Base-by-base conservation (phyloP, 2,329 filamentous ascomycete genomes). In the Chalaropsis thielavioides region DNA sequence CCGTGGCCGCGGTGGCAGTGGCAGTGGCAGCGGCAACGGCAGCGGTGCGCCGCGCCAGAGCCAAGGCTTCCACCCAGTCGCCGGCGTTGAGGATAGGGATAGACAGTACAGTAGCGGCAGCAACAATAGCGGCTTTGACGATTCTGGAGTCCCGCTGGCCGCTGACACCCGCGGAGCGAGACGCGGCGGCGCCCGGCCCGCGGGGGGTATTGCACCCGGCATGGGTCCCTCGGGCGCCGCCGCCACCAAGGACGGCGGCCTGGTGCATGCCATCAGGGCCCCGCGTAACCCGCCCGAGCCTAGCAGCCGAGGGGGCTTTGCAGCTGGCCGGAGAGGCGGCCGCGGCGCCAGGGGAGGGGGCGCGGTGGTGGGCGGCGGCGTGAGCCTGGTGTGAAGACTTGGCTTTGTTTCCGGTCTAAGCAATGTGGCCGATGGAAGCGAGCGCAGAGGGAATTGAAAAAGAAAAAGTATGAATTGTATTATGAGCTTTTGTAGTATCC, bases 231-330 rank as follows among this genome's bases (percentile, higher is more conserved):
- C 72, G 69, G 62, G 77, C 66, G 74, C 78, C 19, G 78, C 77
- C 13, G 79, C 80, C 17, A 81, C 80, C n/a, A 81, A 80, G 63
- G 81, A 84, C 35, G 82, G 88, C 35, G 82, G 88, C 60, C 84
- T 86, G 68, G 80, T 88, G 62, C 83, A 86, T 69, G 82, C 89
- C 17, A 81, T 91, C 67, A 83, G 92, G 68, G 79, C 83, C 71
- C 91, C 92, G 1, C 82, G 83, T 70, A 90, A 90, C 10, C 92
- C 54, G 24, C 54, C 92, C 10, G 89, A 95, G 72, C 81, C 82
- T 59, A 89, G 80, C 72, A 88, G 88, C 66, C 81, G 87, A 71
- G 88, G 86, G 65, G 90, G 90, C 0, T 91, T 91, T 74, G 88
- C 87, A 7, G 64, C 22, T 3, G 27, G 31, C 43, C 22, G 49